A percentile compares a stretch with the other conserved stretches of the same genome.
Conservation (phyloP, 106 monocot genomes). For the Dioscorea alata region DNA sequence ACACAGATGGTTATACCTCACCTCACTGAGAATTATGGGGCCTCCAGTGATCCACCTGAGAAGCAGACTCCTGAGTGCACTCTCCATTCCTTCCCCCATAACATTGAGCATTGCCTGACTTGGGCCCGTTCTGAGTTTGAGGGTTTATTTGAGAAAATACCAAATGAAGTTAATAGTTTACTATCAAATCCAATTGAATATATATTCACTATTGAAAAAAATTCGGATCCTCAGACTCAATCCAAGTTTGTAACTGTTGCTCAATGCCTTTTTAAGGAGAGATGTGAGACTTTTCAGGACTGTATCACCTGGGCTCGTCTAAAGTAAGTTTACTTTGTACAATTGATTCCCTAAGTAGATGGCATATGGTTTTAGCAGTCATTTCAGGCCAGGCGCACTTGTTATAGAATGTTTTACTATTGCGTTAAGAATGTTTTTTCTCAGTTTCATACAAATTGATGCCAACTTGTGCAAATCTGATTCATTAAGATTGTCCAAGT, state of each 20-base stretch:
- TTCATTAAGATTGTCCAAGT: not conserved
- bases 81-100: slow-evolving; percentile 90
- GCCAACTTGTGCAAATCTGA: no score
- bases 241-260: slow-evolving; percentile 57
- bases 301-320: slow-evolving; percentile 80
- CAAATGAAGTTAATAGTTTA: slow-evolving; percentile 76
- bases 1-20: slow-evolving; percentile 97
- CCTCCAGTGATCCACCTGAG: slow-evolving; percentile 91
- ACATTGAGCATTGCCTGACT: slow-evolving; percentile 91
- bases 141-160: slow-evolving; percentile 78
- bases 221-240: slow-evolving; percentile 82
- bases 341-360: not conserved
- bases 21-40: slow-evolving; percentile 92
- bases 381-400: not conserved
- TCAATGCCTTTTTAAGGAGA: slow-evolving; percentile 62
- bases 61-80: slow-evolving; percentile 96
- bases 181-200: slow-evolving; percentile 62
- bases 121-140: slow-evolving; percentile 98
- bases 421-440: not conserved
- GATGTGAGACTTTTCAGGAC: slow-evolving; percentile 76
- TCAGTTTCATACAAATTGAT: no score
- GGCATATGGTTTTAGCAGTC: not conserved
- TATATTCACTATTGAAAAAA: slow-evolving; percentile 50
- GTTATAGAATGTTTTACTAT: not conserved
- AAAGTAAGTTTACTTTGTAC: slow-evolving; percentile 29